Conservation (phyloP, 2,329 filamentous ascomycete species). For the Fusarium luffae region DNA sequence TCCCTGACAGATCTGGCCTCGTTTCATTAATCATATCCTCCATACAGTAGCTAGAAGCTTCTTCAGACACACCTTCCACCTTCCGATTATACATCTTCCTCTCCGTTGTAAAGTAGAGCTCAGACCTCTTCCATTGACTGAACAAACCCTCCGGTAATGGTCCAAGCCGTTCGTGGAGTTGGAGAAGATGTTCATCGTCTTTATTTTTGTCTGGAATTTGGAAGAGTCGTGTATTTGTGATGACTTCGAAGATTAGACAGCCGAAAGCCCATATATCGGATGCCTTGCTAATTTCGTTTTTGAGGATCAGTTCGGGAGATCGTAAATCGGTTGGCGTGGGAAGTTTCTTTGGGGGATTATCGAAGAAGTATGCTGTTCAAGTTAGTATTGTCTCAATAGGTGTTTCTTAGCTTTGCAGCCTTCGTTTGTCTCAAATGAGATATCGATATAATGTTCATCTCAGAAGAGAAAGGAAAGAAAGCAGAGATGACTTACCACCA, state of each 20-base stretch:
- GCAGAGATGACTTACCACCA: not conserved
- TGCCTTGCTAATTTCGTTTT: not conserved
- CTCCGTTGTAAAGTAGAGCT: not conserved
- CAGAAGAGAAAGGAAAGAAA: accelerated
- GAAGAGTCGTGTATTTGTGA: not conserved
- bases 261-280: not conserved
- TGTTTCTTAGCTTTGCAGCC: no score
- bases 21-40: not conserved
- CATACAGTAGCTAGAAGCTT: not conserved
- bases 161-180: not conserved
- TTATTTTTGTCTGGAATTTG: not conserved
- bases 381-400: no score
- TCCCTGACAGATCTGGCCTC: not conserved
- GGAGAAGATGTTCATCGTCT: not conserved
- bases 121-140: not conserved
- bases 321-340: not conserved
- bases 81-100: accelerated
- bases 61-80: not conserved
- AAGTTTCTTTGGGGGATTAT: no score
- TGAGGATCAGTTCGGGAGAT: not conserved
- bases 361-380: not conserved
- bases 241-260: not conserved
- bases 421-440: no score
- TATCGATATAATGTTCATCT: no score
- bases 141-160: accelerated